phyloP scores from a whole-genome alignment of 257 asterid genomes.

The Fraxinus excelsior region DNA sequence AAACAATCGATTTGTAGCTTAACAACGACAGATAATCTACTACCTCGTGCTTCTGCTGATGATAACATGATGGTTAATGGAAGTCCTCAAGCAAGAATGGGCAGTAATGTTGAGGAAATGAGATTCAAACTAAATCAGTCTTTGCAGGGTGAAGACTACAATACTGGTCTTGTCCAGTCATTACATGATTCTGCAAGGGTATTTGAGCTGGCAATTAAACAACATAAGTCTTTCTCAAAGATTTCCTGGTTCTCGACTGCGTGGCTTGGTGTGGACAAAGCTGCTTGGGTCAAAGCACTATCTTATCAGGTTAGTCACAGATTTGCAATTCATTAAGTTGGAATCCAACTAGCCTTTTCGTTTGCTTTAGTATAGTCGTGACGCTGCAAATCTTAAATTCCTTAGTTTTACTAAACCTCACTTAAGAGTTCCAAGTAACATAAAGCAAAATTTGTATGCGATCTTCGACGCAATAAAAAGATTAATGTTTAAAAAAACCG shows the following conservation, averaged over 20 bases:
- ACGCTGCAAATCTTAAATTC: no score
- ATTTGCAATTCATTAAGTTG: conserved; percentile 8
- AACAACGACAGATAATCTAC: conserved; percentile 45
- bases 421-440: no score
- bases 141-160: conserved; percentile 70
- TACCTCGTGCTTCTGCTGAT: conserved; percentile 79
- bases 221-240: conserved; percentile 61
- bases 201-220: conserved; percentile 80
- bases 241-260: conserved; percentile 83
- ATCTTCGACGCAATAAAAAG: no score
- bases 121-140: conserved; percentile 69
- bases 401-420: no score
- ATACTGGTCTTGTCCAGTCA: conserved; percentile 76
- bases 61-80: conserved; percentile 86
- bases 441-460: no score
- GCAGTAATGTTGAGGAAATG: conserved; percentile 60
- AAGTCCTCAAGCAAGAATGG: conserved; percentile 52
- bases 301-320: conserved; percentile 79
- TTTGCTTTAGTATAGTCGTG: conserved; percentile 6
- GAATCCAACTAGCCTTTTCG: not conserved
- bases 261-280: conserved; percentile 88
- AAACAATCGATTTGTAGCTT: conserved; percentile 32
- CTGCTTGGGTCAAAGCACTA: conserved; percentile 79
- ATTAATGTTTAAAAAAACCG: no score
- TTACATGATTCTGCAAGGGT: conserved; percentile 96